Evolutionary conservation across 2,329 filamentous ascomycete species (phyloP).

Genomic region (Fusarium siculi): DNA sequence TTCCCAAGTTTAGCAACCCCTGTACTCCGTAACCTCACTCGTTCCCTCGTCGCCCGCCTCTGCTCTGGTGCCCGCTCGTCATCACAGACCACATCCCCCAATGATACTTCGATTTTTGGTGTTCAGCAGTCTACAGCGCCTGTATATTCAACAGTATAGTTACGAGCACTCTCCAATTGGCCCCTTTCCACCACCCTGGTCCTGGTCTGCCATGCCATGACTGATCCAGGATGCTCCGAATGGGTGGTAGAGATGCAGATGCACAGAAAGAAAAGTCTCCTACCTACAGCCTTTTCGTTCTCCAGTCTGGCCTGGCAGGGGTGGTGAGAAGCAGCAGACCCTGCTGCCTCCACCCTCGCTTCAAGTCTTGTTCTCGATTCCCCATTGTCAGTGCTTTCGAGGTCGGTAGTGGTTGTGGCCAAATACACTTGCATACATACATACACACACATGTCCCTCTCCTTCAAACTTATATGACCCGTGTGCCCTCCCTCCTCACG

Average conservation of each 20-base stretch:
- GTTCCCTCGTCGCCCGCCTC: constrained; percentile 25
- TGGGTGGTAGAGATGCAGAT: constrained; percentile 42
- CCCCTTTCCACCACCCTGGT: constrained; percentile 31
- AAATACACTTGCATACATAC: constrained; percentile 14
- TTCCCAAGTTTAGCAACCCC: constrained; percentile 26
- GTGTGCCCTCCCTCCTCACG: constrained; percentile 40
- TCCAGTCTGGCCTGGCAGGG: constrained; percentile 32
- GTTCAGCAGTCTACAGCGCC: constrained; percentile 32
- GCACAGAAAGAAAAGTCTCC: constrained; percentile 32
- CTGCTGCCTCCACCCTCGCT: constrained; percentile 36
- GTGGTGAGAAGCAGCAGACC: constrained; percentile 20
- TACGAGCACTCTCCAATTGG: constrained; percentile 39
- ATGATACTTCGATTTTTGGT: constrained; percentile 36
- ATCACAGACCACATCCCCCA: constrained; percentile 38
- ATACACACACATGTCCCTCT: constrained; percentile 24
- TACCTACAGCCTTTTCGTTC: constrained; percentile 5
- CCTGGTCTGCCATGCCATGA: constrained; percentile 33
- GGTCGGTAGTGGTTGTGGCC: constrained; percentile 29
- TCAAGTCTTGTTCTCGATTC: constrained; percentile 28
- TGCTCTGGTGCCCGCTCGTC: constrained; percentile 34
- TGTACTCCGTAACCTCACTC: constrained; percentile 31
- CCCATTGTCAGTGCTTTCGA: constrained; percentile 25
- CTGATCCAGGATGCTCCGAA: constrained; percentile 38
- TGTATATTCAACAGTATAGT: constrained; percentile 29
- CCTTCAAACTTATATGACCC: constrained; percentile 46